Evolutionary conservation across 2,329 filamentous ascomycete species (phyloP).

Genomic region (Phialophora tarda): DNA sequence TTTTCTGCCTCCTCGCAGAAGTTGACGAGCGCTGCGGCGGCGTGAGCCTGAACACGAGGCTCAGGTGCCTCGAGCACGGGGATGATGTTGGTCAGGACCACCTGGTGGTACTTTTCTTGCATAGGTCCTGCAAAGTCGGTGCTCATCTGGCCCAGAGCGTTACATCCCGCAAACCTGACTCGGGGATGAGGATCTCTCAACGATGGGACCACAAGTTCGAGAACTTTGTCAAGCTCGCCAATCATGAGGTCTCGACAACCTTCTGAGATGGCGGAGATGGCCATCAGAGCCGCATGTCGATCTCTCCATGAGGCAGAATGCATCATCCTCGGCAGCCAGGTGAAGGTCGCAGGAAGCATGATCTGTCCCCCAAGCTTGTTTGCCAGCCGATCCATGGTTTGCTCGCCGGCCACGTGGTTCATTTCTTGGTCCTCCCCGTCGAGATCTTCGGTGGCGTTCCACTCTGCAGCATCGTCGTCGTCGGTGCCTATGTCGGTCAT

Average conservation of each 20-base stretch:
- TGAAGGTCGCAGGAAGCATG: constrained; percentile 91
- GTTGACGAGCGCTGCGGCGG: constrained; percentile 96
- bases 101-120: constrained; percentile 92
- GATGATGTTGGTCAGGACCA: constrained; percentile 87
- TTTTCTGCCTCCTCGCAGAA: constrained; percentile 99
- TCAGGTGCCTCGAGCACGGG: constrained; percentile 89
- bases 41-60: constrained; percentile 93
- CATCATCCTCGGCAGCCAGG: constrained; percentile 98
- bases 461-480: constrained; percentile 92
- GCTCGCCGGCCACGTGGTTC: constrained; percentile 96
- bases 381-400: constrained; percentile 95
- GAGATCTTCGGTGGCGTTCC: constrained; percentile 91
- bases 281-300: constrained; percentile 95
- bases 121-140: constrained; percentile 98
- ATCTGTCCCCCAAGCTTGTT: constrained; percentile 96
- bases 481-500: constrained; percentile 97
- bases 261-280: constrained; percentile 97
- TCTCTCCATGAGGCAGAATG: constrained; percentile 93
- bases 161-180: constrained; percentile 96
- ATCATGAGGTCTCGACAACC: constrained; percentile 96
- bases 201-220: constrained; percentile 92
- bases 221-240: constrained; percentile 88
- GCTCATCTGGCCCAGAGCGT: constrained; percentile 99
- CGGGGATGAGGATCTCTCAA: constrained; percentile 88
- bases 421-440: constrained; percentile 95